Evolutionary conservation across 2,329 filamentous ascomycete species (phyloP), one percentile per base, ranked within the genome.

Genomic region (Pezicula rhizophila): DNA sequence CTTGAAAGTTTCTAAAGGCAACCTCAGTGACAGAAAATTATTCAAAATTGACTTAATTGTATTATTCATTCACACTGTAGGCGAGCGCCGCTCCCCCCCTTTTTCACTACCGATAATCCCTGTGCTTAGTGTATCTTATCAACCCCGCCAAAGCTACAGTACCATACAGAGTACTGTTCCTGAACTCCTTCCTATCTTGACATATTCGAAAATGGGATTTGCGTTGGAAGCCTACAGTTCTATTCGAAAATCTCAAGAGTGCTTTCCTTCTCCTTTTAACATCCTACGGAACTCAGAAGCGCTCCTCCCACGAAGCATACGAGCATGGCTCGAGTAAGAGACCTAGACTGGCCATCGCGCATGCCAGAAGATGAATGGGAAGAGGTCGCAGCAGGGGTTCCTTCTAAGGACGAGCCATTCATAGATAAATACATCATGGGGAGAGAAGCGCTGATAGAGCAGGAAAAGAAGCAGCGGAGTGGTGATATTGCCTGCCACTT

Each of bases 381-480:
- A 26, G 77, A 80, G 55, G 64, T 84, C 51, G 65, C 70, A 41
- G 66, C 74, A 51, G 78, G 76, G n/a, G 68, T 85, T 34, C 82
- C 82, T 4, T 66, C 68, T 2, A 68, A 68, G 17, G 70, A 79
- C 8, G 89, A 95, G 59, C 81, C 85, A 0, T 90, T 95, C 66
- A 78, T 96, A 42, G 81, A 89, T 59, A 82, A 92, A 64, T 96
- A 95, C 62, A 71, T 95, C 35, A 69, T 80, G 39, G 89, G 89
- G 18, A 80, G 91, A 45, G 77, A 85, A 58, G 82, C 81, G 23
- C 76, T 97, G 46, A 85, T 96, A 49, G 75, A 76, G 15, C 79
- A 95, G 63, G 93, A 97, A 66, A 84, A 88, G 67, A 86, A 83
- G 60, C 79, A 87, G 61, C 82, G 91, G 51, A 90, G 89, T 65